Conservation (phyloP, 2,329 filamentous ascomycete species). For the Aspergillus fumigatus region DNA sequence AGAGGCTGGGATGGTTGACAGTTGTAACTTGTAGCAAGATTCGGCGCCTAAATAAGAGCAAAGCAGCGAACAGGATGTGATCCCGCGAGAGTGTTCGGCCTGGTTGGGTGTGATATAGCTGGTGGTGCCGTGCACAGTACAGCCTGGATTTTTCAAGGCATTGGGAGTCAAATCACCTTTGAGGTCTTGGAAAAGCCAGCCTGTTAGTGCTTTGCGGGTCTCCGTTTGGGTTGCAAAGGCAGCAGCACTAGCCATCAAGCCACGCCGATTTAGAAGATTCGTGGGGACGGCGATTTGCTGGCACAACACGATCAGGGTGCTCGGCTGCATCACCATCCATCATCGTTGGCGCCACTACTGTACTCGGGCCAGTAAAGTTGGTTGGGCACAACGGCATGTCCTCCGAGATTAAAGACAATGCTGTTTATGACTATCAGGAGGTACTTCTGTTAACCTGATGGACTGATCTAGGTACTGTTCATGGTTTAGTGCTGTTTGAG, state of each 20-base stretch:
- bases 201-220: not conserved
- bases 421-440: not conserved
- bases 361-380: conserved; percentile 1
- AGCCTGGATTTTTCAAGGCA: not conserved
- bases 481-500: not conserved
- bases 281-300: conserved; percentile 16
- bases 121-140: conserved; percentile 13
- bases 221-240: not conserved
- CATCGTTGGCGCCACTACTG: conserved; percentile 10
- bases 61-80: conserved; percentile 20
- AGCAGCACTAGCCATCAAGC: not conserved
- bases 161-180: not conserved
- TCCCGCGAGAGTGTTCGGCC: conserved; percentile 6
- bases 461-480: not conserved
- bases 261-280: conserved; percentile 11
- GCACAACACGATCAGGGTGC: conserved; percentile 4
- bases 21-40: conserved; percentile 1
- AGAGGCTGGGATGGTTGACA: conserved; percentile 16
- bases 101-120: conserved; percentile 17
- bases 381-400: not conserved
- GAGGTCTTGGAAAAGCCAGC: not conserved
- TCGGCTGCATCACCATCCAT: conserved; percentile 8
- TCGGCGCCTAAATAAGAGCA: conserved; percentile 17
- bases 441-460: not conserved
- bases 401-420: not conserved